Conservation (phyloP, 352 stramenopile species). For the Phytophthora multivora region DNA sequence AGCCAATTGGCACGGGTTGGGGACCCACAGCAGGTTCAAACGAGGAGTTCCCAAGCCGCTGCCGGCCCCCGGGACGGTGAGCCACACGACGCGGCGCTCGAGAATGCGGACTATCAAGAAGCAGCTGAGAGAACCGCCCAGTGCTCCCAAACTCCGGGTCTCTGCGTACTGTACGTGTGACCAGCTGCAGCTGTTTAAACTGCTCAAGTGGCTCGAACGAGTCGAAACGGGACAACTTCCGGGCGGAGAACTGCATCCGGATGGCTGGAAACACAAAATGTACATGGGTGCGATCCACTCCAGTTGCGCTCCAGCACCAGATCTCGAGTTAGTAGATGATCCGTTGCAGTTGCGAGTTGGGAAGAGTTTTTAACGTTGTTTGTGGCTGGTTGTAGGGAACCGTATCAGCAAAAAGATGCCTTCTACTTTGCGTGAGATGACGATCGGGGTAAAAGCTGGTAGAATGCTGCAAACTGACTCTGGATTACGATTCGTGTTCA, state of each 20-base stretch:
- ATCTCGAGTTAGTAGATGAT: constrained; percentile 45
- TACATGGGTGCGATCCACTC: constrained; percentile 89
- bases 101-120: constrained; percentile 88
- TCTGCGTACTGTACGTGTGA: constrained; percentile 88
- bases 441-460: not conserved
- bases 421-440: constrained; percentile 83
- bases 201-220: constrained; percentile 87
- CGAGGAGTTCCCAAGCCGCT: constrained; percentile 40
- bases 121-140: constrained; percentile 69
- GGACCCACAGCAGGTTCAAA: constrained; percentile 56
- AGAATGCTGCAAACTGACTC: not conserved
- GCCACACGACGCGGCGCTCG: constrained; percentile 76
- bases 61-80: constrained; percentile 49
- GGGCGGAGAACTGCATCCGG: constrained; percentile 73
- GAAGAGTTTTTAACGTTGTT: constrained; percentile 7
- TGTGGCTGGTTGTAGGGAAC: constrained; percentile 22
- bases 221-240: constrained; percentile 79
- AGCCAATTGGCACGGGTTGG: constrained; percentile 62
- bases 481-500: too few relatives aligned
- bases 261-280: constrained; percentile 87
- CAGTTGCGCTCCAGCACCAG: constrained; percentile 51
- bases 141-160: constrained; percentile 78
- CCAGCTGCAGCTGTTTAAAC: constrained; percentile 84
- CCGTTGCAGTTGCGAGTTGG: not conserved
- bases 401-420: constrained; percentile 80